phyloP scores from a whole-genome alignment of 2,329 filamentous ascomycete genomes.

The Dactylellina leptospora region DNA sequence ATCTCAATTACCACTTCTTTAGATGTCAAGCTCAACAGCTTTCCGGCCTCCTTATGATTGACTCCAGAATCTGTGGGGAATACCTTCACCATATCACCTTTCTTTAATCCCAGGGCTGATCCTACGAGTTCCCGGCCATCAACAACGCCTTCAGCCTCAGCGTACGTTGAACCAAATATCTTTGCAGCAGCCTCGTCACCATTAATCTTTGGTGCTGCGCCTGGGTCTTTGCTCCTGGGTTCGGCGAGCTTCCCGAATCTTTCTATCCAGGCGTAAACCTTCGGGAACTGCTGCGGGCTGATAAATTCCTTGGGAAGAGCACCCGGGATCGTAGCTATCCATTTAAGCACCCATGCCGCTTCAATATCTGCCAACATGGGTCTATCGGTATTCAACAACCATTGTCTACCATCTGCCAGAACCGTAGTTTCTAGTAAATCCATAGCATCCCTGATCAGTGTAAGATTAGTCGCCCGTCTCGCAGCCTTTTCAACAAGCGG shows the following conservation, averaged over 20 bases:
- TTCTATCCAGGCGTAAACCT: conserved; percentile 70
- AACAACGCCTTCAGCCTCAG: conserved; percentile 63
- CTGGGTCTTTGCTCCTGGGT: conserved; percentile 60
- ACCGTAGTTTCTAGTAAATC: conserved; percentile 70
- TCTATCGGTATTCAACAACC: conserved; percentile 67
- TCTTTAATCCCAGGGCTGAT: conserved; percentile 67
- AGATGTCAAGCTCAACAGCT: conserved; percentile 65
- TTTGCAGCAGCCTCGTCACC: conserved; percentile 67
- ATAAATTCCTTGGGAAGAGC: conserved; percentile 67
- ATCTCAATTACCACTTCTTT: conserved; percentile 70
- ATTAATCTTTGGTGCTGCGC: conserved; percentile 63
- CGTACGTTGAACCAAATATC: conserved; percentile 60
- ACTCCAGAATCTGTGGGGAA: conserved; percentile 72
- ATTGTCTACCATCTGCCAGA: conserved; percentile 72
- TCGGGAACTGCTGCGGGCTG: conserved; percentile 67
- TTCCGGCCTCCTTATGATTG: conserved; percentile 68
- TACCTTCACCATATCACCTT: conserved; percentile 68
- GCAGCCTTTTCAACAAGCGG: conserved; percentile 7
- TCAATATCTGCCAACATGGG: conserved; percentile 74
- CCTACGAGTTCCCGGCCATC: conserved; percentile 63
- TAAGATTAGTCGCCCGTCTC: conserved; percentile 64
- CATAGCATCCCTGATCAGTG: conserved; percentile 67
- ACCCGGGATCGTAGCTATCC: conserved; percentile 68
- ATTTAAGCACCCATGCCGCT: conserved; percentile 73
- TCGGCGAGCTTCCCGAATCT: conserved; percentile 68